Evolutionary conservation across 2,329 filamentous ascomycete species (phyloP).

Genomic region (Talaromyces amestolkiae): DNA sequence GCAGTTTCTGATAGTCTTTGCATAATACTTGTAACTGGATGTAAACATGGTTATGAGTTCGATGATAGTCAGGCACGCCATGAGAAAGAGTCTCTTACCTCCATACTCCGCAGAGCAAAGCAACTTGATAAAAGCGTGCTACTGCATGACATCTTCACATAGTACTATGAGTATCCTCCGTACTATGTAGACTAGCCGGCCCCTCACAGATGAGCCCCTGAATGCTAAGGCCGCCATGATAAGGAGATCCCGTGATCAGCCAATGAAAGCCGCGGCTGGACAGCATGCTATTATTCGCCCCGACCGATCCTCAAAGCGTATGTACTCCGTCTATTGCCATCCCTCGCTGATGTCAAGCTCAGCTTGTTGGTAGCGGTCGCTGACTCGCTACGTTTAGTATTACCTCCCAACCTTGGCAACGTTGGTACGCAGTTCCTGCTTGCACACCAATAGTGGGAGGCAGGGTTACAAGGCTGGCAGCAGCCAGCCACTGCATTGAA

Average conservation of each 20-base stretch:
- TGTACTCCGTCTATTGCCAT: neutral
- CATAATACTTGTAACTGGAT: neutral
- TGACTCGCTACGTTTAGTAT: neutral
- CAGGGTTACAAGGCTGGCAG: neutral
- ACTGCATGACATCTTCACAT: neutral
- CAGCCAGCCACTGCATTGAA: constrained; percentile 6
- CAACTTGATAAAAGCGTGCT: neutral
- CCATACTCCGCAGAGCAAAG: neutral
- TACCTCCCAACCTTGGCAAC: neutral
- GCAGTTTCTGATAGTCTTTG: neutral
- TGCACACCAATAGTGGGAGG: neutral
- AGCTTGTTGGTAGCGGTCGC: neutral
- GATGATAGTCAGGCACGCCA: too few species aligned
- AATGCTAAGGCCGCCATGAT: constrained; percentile 14
- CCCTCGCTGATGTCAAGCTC: neutral
- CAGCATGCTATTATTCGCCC: neutral
- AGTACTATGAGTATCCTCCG: too few species aligned
- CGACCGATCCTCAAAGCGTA: neutral
- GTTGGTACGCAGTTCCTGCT: neutral
- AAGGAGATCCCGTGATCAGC: neutral
- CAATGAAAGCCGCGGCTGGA: neutral
- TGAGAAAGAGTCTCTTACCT: neutral
- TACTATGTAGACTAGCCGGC: neutral
- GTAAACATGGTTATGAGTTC: too few species aligned
- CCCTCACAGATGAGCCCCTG: constrained; percentile 3